Base-by-base conservation (phyloP, 108 stramenopile genomes). In the Parietichytrium sp. region DNA sequence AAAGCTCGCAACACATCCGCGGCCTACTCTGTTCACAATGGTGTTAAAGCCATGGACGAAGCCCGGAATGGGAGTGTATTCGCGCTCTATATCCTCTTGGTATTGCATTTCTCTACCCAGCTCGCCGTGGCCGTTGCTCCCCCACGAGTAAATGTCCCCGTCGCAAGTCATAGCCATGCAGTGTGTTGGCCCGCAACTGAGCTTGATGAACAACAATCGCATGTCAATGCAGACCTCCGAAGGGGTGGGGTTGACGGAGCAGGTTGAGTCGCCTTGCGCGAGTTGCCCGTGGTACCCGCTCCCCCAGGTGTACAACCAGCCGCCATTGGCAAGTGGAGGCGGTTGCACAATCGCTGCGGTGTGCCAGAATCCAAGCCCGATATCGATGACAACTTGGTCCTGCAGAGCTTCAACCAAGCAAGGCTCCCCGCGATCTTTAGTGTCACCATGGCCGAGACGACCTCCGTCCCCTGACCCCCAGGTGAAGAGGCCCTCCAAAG, bases 121-220 rank as follows among this genome's bases (percentile, higher is more conserved):
- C 36, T 87, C 85, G 45, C 84, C 80, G 50, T 87, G 45, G 30
- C 48, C 54, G 79, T 91, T 91, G 78, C 72, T 82, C 3, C 93
- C 92, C 93, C 93, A 93, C n/a, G 90, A 90, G 82, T 91, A 93
- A 8, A 93, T 86, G 52, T 92, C 90, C 47, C 90, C 86, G 42
- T 93, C 91, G 45, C 27, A 47, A 15, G 91, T 84, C 31, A 93
- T 49, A 4, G 85, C 91, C 13, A 89, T 87, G 85, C 89, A 90
- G 83, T 92, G 93, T 80, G 89, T 82, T 48, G 81, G 81, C 15
- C 93, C 93, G 79, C 89, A 91, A 36, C 82, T 54, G 4, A 93
- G 77, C 26, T 36, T 52, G 49, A 54, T 90, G 15, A 91, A 49
- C 25, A 79, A 48, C 27, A 86, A 36, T 49, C 87, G 81, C 27